Evolutionary conservation across 129 eudicot species (phyloP).

Genomic region (Helianthus annuus): DNA sequence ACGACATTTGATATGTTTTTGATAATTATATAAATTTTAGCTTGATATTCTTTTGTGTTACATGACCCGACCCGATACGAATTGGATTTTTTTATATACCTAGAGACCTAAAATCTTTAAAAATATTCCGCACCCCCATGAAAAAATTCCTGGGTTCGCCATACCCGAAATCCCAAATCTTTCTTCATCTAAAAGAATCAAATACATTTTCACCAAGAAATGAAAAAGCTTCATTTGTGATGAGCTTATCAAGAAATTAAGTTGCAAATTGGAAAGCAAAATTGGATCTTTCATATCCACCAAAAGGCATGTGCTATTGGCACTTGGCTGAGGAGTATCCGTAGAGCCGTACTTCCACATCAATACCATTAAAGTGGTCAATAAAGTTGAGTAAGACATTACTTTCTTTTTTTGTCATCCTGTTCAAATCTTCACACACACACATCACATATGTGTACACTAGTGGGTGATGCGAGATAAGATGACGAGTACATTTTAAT

Average conservation of each 20-base stretch:
- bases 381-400: slow-evolving; percentile 10
- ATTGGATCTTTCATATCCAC: slow-evolving; percentile 35
- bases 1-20: too few species aligned
- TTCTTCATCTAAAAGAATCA: neutral
- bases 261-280: slow-evolving; percentile 13
- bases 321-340: slow-evolving; percentile 27
- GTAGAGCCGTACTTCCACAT: slow-evolving; percentile 30
- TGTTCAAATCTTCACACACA: neutral
- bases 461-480: too few species aligned
- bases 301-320: slow-evolving; percentile 29
- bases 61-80: too few species aligned
- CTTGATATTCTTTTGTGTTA: too few species aligned
- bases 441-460: too few species aligned
- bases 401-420: slow-evolving; percentile 9
- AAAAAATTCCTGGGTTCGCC: too few species aligned
- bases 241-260: slow-evolving; percentile 8
- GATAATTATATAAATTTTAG: too few species aligned
- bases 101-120: too few species aligned
- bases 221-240: neutral
- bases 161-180: too few species aligned
- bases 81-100: too few species aligned
- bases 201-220: neutral
- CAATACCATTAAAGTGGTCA: slow-evolving; percentile 29
- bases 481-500: too few species aligned
- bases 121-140: too few species aligned